phyloP scores from a whole-genome alignment of 495 filamentous ascomycete genomes.

The Penicillium lividum region DNA sequence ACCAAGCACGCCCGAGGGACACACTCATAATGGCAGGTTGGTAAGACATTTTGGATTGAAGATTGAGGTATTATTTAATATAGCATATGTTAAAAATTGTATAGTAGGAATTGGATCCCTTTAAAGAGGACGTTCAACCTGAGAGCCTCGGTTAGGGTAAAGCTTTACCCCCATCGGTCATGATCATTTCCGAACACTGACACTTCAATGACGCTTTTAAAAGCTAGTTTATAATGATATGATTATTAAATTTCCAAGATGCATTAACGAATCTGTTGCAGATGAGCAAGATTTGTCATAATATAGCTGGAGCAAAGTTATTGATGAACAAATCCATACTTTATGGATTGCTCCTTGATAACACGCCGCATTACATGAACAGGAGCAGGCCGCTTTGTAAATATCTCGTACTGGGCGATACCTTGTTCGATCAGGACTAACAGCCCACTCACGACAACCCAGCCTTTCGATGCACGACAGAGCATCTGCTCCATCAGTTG shows the following conservation, averaged over 20 bases:
- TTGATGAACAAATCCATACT: slow-evolving; percentile 17
- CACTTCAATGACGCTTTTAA: background rate
- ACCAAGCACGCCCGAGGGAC: slow-evolving; percentile 63
- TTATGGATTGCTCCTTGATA: slow-evolving; percentile 23
- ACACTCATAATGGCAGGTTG: slow-evolving; percentile 25
- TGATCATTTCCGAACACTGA: background rate
- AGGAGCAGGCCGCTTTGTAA: slow-evolving; percentile 69
- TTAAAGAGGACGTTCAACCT: background rate
- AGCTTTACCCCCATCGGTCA: background rate
- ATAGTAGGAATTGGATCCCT: background rate
- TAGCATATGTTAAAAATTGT: background rate
- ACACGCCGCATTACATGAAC: slow-evolving; percentile 56
- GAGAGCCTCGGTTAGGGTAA: background rate
- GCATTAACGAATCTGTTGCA: too few species aligned
- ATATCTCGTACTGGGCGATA: slow-evolving; percentile 74
- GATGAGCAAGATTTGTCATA: too few species aligned
- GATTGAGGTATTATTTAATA: background rate
- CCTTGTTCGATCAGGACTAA: slow-evolving; percentile 71
- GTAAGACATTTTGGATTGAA: slow-evolving; percentile 12
- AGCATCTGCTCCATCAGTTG: slow-evolving; percentile 59
- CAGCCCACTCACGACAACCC: slow-evolving; percentile 69
- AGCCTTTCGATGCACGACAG: slow-evolving; percentile 42
- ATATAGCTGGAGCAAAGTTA: background rate
- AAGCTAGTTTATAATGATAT: too few species aligned
- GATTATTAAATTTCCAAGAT: too few species aligned